Evolutionary conservation across 2,329 filamentous ascomycete species (phyloP), one percentile per base, ranked within the genome.

Genomic region (Xylaria sp.): DNA sequence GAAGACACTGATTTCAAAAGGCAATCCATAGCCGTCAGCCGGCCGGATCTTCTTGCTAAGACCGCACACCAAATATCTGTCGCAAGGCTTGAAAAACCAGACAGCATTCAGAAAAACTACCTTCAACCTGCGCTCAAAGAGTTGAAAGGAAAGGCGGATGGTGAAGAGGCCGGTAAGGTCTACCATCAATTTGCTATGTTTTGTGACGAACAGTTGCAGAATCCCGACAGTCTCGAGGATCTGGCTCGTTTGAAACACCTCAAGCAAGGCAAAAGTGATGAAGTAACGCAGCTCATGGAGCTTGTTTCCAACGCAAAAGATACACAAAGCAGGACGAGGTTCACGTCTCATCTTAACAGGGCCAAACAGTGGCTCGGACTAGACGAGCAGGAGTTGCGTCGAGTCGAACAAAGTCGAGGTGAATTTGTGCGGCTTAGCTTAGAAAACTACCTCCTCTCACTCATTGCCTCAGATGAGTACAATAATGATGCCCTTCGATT

Each of bases 181-280:
- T 97, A 94, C 74, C 94, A 97, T 76, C 93, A 97, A 73, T 98
- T 98, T 78, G 96, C 96, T 29, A 87, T 90, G 58, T 99, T 99
- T 77, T 99, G 96, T 74, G 95, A 99, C 77, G 90, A 94, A 74
- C 96, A 99, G 77, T 84, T 99, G 10, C 92, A 97, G 73, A 95
- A 95, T 74, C 87, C 91, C 0, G 93, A 97, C 72, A 89, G 90
- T 38, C 81, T 94, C 1, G 93, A 97, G 77, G 96, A 99, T 73
- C 87, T 97, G 66, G 87, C 88, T 33, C 90, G 96, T 51, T 86
- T 97, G 47, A 87, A 92, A 75, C 93, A 89, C 72, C 84, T 98
- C 36, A 91, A 90, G 71, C 86, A 94, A 74, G 90, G 90, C 67
- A 97, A 97, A 77, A 86, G 89, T 70, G 89, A 92, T 65, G 95